Base-by-base conservation (phyloP, 208 protist genomes). In the Leishmania amazonensis region DNA sequence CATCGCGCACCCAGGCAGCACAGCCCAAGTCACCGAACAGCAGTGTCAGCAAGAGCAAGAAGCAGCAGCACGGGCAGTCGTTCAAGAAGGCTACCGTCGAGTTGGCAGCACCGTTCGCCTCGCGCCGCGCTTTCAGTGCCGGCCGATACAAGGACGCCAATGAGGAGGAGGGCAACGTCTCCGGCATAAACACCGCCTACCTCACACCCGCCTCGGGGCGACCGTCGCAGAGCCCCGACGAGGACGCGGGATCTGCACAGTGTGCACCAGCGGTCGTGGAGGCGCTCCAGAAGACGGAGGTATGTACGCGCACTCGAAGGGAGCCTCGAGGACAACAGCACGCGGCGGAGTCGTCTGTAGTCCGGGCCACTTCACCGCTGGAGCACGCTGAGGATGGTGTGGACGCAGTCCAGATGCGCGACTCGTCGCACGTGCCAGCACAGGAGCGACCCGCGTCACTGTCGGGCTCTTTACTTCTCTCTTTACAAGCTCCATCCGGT, bases 111-210 rank as follows among this genome's bases (percentile, higher is more conserved):
- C 8, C 70, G 24, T 31, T 42, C 45, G 47, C 70, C 40, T 49
- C 45, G 2, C 38, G 45, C 3, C 2, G 17, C 47, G 28, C 11
- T 17, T 31, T 42, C 24, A 42, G 72, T 13, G 45, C 17, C 4
- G 31, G 72, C n/a, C 72, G 72, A 31, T 73, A 73, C 57, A 70
- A 62, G 58, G 58, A 73, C 45, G 45, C 72, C 13, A 19, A 73
- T 31, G 42, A 13, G 38, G 7, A 6, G 35, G 72, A 58, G 13
- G 57, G 31, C 1, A 24, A 49, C 57, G 1, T 28, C 60, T 35
- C 8, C 54, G 1, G 45, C 53, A 31, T n/a, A 38, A 51, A 51
- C 70, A 40, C 78, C 40, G 42, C 70, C 45, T 0, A 70, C 70
- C 11, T 76, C 71, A 3, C 49, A 47, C 35, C 68, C 42, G 38